Base-by-base conservation (phyloP, 768 basidiomycete species). In the Cystofilobasidium capitatum region DNA sequence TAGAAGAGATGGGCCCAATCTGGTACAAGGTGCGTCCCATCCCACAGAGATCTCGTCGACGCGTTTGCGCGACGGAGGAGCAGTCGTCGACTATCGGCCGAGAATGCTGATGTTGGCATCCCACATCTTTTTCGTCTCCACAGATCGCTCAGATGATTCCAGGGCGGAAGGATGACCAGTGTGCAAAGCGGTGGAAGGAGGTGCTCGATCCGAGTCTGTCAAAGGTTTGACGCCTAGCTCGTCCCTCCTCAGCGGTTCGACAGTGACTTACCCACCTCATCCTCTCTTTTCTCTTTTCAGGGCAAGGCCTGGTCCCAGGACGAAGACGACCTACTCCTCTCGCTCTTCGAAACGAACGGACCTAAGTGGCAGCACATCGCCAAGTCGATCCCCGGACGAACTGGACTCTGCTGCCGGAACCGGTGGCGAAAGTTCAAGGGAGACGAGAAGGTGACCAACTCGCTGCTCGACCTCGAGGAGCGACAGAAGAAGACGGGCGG, bases 101-200 rank as follows among this genome's bases (percentile, higher is more conserved):
- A 17, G 36, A 40, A 37, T 40, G 37, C 58, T 40, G 58, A 60
- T 36, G 33, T 51, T 26, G 13, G 7, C 3, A 5, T 22, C 39
- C 31, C 17, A 17, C 33, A 39, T 65, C n/a, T 39, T 20, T 20
- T 44, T 20, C 17, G 40, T 40, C 24, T 45, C 35, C 37, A 40
- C 51, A 67, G 68, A 69, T 69, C 14, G 68, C 68, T 0, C 63
- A 69, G 54, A 63, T 69, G 61, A 69, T 69, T 49, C 68, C 68
- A 14, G 68, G 68, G 20, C 31, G 68, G n/a, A 69, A 69, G 58
- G 68, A 69, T 40, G 68, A 69, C 40, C 68, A 69, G 58, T 69
- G 68, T 22, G 62, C 68, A 14, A 69, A 69, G 42, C 63, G 68
- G 47, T 69, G 57, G 45, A 64, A 65, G 54, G 68, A 69, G 58